phyloP scores from a whole-genome alignment of 2,329 filamentous ascomycete species.

The Apiospora malaysiana region DNA sequence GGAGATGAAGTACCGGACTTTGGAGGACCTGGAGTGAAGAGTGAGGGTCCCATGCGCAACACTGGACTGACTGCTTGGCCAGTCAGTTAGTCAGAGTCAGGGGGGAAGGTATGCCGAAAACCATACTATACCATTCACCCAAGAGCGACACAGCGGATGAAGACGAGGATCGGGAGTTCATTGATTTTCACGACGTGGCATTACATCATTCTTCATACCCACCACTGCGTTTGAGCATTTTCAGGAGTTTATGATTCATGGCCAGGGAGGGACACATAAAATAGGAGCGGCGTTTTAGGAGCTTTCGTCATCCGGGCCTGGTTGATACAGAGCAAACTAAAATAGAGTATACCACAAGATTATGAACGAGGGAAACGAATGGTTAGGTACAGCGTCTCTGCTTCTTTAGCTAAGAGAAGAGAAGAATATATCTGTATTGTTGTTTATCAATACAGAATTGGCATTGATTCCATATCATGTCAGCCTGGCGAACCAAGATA shows the following conservation, averaged over 20 bases:
- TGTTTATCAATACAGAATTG: neutral
- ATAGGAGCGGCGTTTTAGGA: neutral
- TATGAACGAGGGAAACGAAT: neutral
- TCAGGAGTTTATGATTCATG: neutral
- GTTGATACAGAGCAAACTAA: neutral
- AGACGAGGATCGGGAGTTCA: neutral
- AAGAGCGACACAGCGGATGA: neutral
- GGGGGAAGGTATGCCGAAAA: neutral
- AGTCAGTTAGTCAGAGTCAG: too few species aligned
- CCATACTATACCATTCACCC: neutral
- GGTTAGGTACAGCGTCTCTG: neutral
- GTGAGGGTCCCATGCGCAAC: neutral
- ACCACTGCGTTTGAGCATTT: constrained; percentile 17
- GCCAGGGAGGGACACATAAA: neutral
- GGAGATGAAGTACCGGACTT: constrained; percentile 61
- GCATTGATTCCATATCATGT: too few species aligned
- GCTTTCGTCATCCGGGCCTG: neutral
- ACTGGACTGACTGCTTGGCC: neutral
- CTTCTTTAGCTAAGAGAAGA: neutral
- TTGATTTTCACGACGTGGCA: neutral
- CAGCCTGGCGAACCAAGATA: too few species aligned
- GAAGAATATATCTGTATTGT: neutral
- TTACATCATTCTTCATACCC: constrained; percentile 14
- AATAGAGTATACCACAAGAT: constrained; percentile 15
- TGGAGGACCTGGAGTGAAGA: neutral